Base-by-base conservation (phyloP, 495 filamentous ascomycete species). In the Lasiosphaeria hispida region DNA sequence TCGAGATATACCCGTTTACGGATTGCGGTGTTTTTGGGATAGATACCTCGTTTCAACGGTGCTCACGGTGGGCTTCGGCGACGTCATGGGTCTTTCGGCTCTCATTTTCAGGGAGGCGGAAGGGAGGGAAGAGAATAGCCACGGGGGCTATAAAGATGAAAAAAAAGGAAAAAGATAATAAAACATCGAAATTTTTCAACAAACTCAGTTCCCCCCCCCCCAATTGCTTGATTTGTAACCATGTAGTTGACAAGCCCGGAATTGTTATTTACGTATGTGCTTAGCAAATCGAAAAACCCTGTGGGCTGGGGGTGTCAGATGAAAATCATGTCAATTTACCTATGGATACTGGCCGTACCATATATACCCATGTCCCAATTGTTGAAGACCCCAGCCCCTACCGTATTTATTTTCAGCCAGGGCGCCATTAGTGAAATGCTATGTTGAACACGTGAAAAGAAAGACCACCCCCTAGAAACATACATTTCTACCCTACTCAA, bases 371-470 rank as follows among this genome's bases (percentile, higher is more conserved):
- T 49, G 23, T 4, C 17, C 18, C 15, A 1, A 8, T 47, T 47
- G 15, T 23, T 47, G 23, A 30, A 30, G 23, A 30, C 15, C 43
- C 14, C 8, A 23, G 18, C 14, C 15, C 43, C 43, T 47, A 17
- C 30, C 38, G 2, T 47, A 9, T 17, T 47, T 18, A 15, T 44
- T 44, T 17, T 18, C 41, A 18, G 10, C 4, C 35, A 39, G 13
- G 19, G 15, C 33, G 17, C 17, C 50, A 17, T 42, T 14, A 48
- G 8, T 8, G n/a, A 48, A 48, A 53, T 53, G 59, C 14, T 50
- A 56, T 65, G 63, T 62, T 65, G 59, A 62, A 65, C 38, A 23
- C 45, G 11, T 18, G n/a, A n/a, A 23, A 57, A 57, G 23, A 57
- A 13, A 48, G 36, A 30, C 8, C 9, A 15, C 33, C 7, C 10